phyloP scores from a whole-genome alignment of 2,329 filamentous ascomycete species.

The Cladosporium velox region DNA sequence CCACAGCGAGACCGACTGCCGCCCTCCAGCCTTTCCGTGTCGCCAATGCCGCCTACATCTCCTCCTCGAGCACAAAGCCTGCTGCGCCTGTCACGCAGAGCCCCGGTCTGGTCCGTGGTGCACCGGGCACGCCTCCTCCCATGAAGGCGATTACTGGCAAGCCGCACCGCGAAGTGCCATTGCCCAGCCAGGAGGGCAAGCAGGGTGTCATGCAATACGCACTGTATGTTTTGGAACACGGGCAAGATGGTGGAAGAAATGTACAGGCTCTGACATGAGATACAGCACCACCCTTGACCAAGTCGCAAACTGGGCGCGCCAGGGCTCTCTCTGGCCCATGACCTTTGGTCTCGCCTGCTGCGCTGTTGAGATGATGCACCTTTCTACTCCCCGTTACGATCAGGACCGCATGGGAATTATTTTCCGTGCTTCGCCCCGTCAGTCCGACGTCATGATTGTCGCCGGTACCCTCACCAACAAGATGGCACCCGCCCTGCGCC shows the following conservation, averaged over 20 bases:
- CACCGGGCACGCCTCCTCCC: constrained; percentile 53
- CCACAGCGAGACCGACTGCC: constrained; percentile 65
- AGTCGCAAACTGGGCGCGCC: constrained; percentile 80
- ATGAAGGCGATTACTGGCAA: constrained; percentile 51
- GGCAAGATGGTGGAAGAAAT: not conserved
- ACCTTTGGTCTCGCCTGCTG: constrained; percentile 88
- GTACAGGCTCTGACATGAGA: constrained; percentile 25
- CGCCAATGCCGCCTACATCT: constrained; percentile 62
- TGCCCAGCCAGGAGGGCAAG: constrained; percentile 76
- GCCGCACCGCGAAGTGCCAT: constrained; percentile 68
- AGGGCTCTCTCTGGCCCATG: constrained; percentile 85
- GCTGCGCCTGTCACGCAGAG: constrained; percentile 59
- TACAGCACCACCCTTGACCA: constrained; percentile 73
- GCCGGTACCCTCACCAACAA: constrained; percentile 93
- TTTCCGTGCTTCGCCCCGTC: constrained; percentile 83
- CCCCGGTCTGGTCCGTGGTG: constrained; percentile 55
- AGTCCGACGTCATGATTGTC: constrained; percentile 92
- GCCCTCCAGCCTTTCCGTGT: constrained; percentile 65
- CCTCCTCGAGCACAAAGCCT: constrained; percentile 64
- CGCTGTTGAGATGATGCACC: constrained; percentile 90
- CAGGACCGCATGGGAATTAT: constrained; percentile 88
- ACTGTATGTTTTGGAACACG: constrained; percentile 61
- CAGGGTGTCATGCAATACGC: constrained; percentile 84
- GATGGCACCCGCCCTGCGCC: constrained; percentile 87
- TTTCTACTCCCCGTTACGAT: constrained; percentile 85